A percentile compares a stretch with the other conserved stretches of the same genome.
These are phyloP conservation scores for Purpureocillium lavendulum DNA, from an alignment of 2,329 filamentous ascomycete species.

Conservation along the genomic window DNA sequence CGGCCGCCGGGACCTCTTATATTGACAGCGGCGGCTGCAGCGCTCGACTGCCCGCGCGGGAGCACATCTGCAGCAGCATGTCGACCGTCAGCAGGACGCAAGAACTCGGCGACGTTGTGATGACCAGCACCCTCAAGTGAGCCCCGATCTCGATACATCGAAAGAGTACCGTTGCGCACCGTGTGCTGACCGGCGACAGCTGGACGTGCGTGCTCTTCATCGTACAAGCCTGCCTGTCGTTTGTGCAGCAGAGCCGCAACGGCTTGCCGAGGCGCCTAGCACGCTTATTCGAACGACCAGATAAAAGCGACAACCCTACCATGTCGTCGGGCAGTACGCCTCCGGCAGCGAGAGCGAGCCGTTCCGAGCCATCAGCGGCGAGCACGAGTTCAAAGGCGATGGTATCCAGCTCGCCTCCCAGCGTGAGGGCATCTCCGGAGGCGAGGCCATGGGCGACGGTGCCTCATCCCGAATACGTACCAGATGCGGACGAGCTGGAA, in stretches of 20 bases:
- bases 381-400: too few relatives aligned
- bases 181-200: not conserved
- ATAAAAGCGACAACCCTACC: too few relatives aligned
- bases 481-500: slow-evolving; percentile 12
- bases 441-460: not conserved
- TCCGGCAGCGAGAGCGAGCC: too few relatives aligned
- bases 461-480: slow-evolving; percentile 11
- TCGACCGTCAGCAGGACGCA: not conserved
- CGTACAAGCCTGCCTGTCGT: not conserved
- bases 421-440: not conserved
- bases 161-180: too few relatives aligned
- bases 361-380: too few relatives aligned
- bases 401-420: not conserved
- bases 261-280: not conserved
- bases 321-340: too few relatives aligned
- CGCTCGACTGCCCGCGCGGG: not conserved
- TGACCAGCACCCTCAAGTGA: slow-evolving; percentile 1
- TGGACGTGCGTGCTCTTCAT: slow-evolving; percentile 1
- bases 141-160: not conserved
- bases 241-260: not conserved
- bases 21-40: slow-evolving; percentile 1
- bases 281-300: not conserved
- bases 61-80: not conserved
- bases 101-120: not conserved
- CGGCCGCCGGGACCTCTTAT: not conserved